These are phyloP conservation scores for Auricularia heimuer DNA, from an alignment of 768 basidiomycete species.

Conservation along the genomic window DNA sequence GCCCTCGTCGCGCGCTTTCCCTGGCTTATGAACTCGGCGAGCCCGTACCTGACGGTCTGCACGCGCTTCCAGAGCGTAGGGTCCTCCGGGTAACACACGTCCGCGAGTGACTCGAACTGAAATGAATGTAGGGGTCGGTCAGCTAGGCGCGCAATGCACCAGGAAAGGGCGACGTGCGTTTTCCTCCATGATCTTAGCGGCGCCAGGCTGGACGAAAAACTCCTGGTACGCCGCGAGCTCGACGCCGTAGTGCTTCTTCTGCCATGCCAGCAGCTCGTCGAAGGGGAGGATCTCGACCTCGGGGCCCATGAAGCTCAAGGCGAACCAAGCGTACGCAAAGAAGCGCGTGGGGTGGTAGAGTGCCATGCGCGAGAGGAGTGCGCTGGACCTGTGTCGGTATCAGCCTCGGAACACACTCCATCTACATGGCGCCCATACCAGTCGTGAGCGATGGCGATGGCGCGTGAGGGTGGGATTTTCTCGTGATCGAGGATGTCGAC, in stretches of 20 bases:
- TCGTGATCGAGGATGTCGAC: constrained; percentile 33
- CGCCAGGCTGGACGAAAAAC: constrained; percentile 27
- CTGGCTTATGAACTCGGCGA: constrained; percentile 25
- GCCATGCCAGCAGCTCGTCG: constrained; percentile 17
- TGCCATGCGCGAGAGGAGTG: constrained; percentile 27
- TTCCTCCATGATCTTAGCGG: constrained; percentile 25
- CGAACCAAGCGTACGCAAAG: constrained; percentile 30
- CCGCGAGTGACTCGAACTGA: constrained; percentile 32
- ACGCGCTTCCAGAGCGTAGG: constrained; percentile 27
- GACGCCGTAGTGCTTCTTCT: constrained; percentile 20
- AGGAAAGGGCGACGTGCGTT: constrained; percentile 20
- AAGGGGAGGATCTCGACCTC: constrained; percentile 1
- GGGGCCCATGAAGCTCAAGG: constrained; percentile 27
- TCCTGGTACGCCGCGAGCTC: constrained; percentile 30
- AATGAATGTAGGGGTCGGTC: background rate
- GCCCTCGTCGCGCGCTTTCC: constrained; percentile 22
- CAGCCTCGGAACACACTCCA: background rate
- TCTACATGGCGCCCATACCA: constrained; percentile 21
- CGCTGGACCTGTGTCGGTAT: constrained; percentile 27
- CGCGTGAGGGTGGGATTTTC: constrained; percentile 16
- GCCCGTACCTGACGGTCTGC: constrained; percentile 26
- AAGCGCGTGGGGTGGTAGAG: constrained; percentile 31
- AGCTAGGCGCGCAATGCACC: background rate
- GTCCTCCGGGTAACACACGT: constrained; percentile 23
- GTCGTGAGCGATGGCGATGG: constrained; percentile 35